A percentile compares a stretch with the other conserved stretches of the same genome.
Conservation (phyloP, 805 yeast genomes). For the Pichia thaimueangensis region DNA sequence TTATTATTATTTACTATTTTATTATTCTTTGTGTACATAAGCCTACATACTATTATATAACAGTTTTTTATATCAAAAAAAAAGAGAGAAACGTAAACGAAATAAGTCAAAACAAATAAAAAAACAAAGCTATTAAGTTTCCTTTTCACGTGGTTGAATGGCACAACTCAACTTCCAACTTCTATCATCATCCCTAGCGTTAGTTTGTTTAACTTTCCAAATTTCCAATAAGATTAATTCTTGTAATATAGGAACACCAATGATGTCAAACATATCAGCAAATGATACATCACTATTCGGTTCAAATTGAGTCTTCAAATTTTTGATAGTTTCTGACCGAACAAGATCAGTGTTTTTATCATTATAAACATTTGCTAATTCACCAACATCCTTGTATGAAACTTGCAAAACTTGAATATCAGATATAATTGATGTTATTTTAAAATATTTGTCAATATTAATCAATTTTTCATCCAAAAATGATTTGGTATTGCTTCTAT, state of each 20-base stretch:
- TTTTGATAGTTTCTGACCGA: constrained; percentile 27
- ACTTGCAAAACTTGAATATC: constrained; percentile 66
- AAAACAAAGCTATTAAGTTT: background rate
- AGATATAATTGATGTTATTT: constrained; percentile 58
- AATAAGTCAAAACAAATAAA: background rate
- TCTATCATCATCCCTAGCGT: constrained; percentile 56
- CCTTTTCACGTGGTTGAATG: constrained; percentile 45
- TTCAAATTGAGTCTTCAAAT: constrained; percentile 18
- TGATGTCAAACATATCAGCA: constrained; percentile 33
- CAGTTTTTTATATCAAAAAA: too few relatives aligned
- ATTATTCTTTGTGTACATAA: constrained; percentile 4
- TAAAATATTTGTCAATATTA: constrained; percentile 68
- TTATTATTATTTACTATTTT: background rate
- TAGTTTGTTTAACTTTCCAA: constrained; percentile 62
- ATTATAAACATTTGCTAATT: constrained; percentile 25
- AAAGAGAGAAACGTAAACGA: background rate
- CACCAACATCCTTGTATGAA: constrained; percentile 39
- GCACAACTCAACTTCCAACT: constrained; percentile 66
- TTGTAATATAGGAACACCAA: constrained; percentile 38
- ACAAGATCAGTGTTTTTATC: constrained; percentile 21
- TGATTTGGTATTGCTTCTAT: constrained; percentile 45
- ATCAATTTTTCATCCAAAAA: constrained; percentile 54
- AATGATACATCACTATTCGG: constrained; percentile 16
- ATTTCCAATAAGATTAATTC: constrained; percentile 61
- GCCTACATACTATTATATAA: background rate